Conservation (phyloP, 768 basidiomycete species). For the Baorangia bicolor region DNA sequence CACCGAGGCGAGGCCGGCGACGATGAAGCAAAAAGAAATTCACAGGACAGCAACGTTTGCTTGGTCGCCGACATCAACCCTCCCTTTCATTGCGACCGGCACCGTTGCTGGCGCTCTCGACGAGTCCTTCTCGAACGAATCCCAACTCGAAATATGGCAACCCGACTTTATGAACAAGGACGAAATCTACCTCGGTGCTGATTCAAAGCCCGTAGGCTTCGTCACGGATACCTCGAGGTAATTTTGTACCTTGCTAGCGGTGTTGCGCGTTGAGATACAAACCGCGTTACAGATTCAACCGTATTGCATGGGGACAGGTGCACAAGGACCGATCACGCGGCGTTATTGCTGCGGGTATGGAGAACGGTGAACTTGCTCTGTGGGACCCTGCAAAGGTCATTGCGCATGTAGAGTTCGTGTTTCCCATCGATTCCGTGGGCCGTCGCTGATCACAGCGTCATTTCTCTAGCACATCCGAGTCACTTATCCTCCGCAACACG, state of each 20-base stretch:
- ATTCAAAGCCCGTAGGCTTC: conserved; percentile 59
- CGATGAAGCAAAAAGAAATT: conserved; percentile 80
- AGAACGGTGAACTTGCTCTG: conserved; percentile 88
- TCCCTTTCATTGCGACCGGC: conserved; percentile 89
- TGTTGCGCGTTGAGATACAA: conserved; percentile 5
- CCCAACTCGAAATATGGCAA: conserved; percentile 92
- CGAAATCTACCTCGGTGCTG: conserved; percentile 64
- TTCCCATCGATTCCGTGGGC: conserved; percentile 1
- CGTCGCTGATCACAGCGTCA: conserved; percentile 8
- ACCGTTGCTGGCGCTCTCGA: conserved; percentile 96
- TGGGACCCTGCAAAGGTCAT: conserved; percentile 97
- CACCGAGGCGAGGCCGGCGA: conserved; percentile 9
- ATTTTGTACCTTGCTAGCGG: conserved; percentile 22
- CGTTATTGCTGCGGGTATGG: conserved; percentile 92
- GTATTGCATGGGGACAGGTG: conserved; percentile 84
- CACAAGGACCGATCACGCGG: conserved; percentile 65
- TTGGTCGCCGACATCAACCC: conserved; percentile 73
- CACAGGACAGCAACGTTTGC: conserved; percentile 87
- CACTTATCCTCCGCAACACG: conserved; percentile 80
- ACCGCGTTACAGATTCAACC: conserved; percentile 73
- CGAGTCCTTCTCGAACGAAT: conserved; percentile 93
- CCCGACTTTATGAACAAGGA: conserved; percentile 80
- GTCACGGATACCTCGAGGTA: conserved; percentile 73
- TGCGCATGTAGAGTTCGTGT: conserved; percentile 63
- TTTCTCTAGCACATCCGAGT: conserved; percentile 50